phyloP scores from a whole-genome alignment of 805 yeast genomes.

The Candida multigemmis region DNA sequence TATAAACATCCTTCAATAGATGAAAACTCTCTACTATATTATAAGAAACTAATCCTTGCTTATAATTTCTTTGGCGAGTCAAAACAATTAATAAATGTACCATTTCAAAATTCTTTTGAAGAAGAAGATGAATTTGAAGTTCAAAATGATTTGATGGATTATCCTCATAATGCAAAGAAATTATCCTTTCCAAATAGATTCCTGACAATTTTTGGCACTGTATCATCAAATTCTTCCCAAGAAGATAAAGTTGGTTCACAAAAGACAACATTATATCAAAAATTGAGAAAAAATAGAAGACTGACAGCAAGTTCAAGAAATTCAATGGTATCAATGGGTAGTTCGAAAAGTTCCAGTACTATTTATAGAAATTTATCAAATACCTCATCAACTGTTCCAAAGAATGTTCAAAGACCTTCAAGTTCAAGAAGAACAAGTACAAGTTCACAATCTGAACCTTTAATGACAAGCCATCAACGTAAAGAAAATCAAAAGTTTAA shows the following conservation, averaged over 20 bases:
- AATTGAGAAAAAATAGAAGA: no score
- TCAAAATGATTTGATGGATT: conserved; percentile 7
- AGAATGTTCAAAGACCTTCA: conserved; percentile 8
- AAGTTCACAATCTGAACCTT: conserved; percentile 2
- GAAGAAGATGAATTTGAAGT: conserved; percentile 12
- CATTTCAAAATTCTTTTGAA: conserved; percentile 1
- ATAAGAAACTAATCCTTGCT: conserved; percentile 22
- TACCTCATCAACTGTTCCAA: conserved; percentile 10
- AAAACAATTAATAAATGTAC: background rate
- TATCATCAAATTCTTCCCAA: conserved; percentile 8
- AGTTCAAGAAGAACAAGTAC: conserved; percentile 3
- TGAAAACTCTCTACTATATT: conserved; percentile 16
- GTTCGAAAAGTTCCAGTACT: conserved; percentile 11
- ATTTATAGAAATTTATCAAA: conserved; percentile 11
- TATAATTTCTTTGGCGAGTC: conserved; percentile 21
- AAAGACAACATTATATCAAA: no score
- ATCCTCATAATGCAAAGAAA: conserved; percentile 4
- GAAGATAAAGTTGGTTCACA: conserved; percentile 1
- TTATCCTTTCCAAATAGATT: no score
- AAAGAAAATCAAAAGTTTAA: conserved; percentile 22
- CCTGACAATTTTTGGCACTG: conserved; percentile 4
- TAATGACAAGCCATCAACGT: conserved; percentile 11
- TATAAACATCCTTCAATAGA: conserved; percentile 8
- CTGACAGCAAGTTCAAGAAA: no score
- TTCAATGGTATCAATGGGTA: conserved; percentile 1